Conservation (phyloP, 306 rosid genomes). For the Prunus dulcis region DNA sequence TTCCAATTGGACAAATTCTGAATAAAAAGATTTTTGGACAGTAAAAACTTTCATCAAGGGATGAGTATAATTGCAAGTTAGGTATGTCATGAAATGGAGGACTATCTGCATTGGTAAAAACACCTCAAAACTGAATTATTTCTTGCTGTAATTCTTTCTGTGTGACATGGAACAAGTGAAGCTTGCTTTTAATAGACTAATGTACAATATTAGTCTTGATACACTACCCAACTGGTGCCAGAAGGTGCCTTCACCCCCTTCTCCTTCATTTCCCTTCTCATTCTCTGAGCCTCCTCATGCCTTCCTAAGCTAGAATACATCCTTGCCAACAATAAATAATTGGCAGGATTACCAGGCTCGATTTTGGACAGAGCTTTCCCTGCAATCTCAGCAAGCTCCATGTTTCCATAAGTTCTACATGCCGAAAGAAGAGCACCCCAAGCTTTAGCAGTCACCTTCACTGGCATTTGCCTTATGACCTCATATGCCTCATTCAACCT, state of each 20-base stretch:
- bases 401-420: conserved; percentile 61
- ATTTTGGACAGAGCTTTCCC: conserved; percentile 58
- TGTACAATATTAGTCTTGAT: conserved; percentile 27
- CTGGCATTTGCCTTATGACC: conserved; percentile 64
- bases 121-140: too few species aligned
- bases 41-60: background rate
- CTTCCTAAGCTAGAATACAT: conserved; percentile 69
- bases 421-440: conserved; percentile 88
- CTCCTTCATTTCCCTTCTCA: conserved; percentile 55
- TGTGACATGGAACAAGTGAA: background rate
- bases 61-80: background rate
- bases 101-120: background rate
- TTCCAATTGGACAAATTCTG: too few species aligned
- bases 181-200: too few species aligned
- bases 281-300: conserved; percentile 56
- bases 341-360: conserved; percentile 77
- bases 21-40: too few species aligned
- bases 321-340: conserved; percentile 59
- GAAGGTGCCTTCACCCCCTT: conserved; percentile 48
- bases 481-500: conserved; percentile 64
- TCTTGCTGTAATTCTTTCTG: background rate
- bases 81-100: background rate
- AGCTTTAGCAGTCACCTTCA: conserved; percentile 66
- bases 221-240: conserved; percentile 77
- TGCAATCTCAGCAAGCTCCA: conserved; percentile 65